Conservation (phyloP, 495 filamentous ascomycete genomes). For the Barbatosphaeria neglecta region DNA sequence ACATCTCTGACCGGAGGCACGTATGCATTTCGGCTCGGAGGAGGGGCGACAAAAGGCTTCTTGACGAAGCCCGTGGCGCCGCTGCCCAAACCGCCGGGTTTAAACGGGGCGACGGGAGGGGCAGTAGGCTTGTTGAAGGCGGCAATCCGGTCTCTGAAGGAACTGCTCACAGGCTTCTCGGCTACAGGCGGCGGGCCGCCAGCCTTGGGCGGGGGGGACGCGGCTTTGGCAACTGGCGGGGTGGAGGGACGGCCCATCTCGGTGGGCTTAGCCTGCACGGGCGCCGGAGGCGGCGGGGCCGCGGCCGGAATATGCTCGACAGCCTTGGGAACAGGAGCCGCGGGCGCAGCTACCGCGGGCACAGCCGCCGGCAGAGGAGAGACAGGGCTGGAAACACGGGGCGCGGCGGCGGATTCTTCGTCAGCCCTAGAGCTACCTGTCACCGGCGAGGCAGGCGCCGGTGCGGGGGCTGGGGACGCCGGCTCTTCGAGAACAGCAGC, state of each 20-base stretch:
- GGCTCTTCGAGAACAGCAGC: constrained; percentile 64
- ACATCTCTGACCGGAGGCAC: constrained; percentile 57
- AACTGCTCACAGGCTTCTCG: constrained; percentile 64
- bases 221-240: constrained; percentile 33
- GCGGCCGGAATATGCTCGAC: constrained; percentile 26
- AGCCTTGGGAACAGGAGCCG: constrained; percentile 24
- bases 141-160: constrained; percentile 90
- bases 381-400: constrained; percentile 8
- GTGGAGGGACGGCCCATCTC: constrained; percentile 12
- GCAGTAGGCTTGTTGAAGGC: constrained; percentile 89
- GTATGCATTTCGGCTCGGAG: constrained; percentile 87
- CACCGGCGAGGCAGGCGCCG: constrained; percentile 7
- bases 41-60: constrained; percentile 96
- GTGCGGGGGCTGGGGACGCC: constrained; percentile 37
- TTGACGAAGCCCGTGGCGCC: constrained; percentile 68
- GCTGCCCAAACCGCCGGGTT: constrained; percentile 52
- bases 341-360: constrained; percentile 10
- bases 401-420: not conserved
- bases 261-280: constrained; percentile 17
- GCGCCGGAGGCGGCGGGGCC: constrained; percentile 23
- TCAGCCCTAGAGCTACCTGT: constrained; percentile 7
- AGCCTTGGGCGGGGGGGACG: constrained; percentile 29
- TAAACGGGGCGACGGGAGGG: constrained; percentile 76
- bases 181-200: constrained; percentile 53
- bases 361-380: not conserved